Evolutionary conservation across 2,329 filamentous ascomycete species (phyloP).

Genomic region (Trichoderma atrobrunneum): DNA sequence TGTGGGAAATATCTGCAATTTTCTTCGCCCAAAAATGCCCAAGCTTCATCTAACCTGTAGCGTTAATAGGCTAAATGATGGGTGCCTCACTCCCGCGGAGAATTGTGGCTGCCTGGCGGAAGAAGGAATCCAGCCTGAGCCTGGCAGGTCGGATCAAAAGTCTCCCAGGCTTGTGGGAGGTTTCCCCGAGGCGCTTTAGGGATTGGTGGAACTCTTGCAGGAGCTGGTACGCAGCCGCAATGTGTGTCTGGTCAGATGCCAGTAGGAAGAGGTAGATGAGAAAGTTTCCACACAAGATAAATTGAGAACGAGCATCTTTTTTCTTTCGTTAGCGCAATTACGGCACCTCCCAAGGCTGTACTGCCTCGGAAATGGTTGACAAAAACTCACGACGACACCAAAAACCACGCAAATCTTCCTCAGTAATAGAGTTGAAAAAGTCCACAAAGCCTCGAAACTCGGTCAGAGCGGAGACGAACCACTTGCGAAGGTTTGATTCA

Average conservation of each 20-base stretch:
- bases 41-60: not conserved
- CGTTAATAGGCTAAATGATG: not conserved
- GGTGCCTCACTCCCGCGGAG: slow-evolving; percentile 22
- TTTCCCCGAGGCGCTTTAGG: slow-evolving; percentile 34
- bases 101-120: slow-evolving; percentile 35
- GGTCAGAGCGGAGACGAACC: slow-evolving; percentile 34
- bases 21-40: not conserved
- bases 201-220: slow-evolving; percentile 38
- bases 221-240: slow-evolving; percentile 36
- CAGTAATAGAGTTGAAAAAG: slow-evolving; percentile 37
- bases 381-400: slow-evolving; percentile 43
- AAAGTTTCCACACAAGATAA: slow-evolving; percentile 48
- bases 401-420: slow-evolving; percentile 40
- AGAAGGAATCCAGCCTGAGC: slow-evolving; percentile 41
- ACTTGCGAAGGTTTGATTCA: slow-evolving; percentile 35
- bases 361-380: not conserved
- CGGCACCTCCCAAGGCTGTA: too few relatives aligned
- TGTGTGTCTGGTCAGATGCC: slow-evolving; percentile 36
- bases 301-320: slow-evolving; percentile 39
- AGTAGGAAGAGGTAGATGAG: slow-evolving; percentile 48
- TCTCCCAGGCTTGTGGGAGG: slow-evolving; percentile 32
- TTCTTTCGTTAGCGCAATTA: not conserved
- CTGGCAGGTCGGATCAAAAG: slow-evolving; percentile 37
- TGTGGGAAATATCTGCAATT: not conserved
- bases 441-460: slow-evolving; percentile 38